Conservation (phyloP, 768 basidiomycete species). For the Pseudohyphozyma bogoriensis region DNA sequence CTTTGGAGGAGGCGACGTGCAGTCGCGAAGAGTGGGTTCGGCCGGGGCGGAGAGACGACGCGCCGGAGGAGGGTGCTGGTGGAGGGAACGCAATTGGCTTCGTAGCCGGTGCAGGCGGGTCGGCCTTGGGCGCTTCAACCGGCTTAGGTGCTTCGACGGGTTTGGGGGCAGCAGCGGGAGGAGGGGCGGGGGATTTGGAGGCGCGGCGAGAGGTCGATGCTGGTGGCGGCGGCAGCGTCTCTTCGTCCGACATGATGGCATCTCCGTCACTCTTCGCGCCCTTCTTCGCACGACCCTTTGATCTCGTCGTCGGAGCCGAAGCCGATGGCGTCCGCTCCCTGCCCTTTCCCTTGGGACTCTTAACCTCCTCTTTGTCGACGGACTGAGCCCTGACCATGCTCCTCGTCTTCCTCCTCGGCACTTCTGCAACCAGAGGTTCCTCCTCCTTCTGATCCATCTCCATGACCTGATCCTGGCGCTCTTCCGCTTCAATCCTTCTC, state of each 20-base stretch:
- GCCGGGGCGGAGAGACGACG: slow-evolving; percentile 22
- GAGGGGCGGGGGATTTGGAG: not conserved
- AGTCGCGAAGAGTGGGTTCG: slow-evolving; percentile 13
- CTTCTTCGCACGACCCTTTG: not conserved
- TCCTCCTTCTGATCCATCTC: not conserved
- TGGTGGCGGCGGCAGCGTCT: not conserved
- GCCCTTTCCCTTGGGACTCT: not conserved
- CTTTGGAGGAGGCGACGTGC: slow-evolving; percentile 15
- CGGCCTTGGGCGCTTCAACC: no score
- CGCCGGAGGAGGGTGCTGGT: not conserved
- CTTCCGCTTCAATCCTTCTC: not conserved
- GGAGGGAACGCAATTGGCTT: not conserved
- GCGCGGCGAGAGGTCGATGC: not conserved
- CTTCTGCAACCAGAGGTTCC: no score
- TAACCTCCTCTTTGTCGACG: not conserved
- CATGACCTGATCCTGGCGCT: not conserved
- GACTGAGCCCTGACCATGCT: not conserved
- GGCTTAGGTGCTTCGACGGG: slow-evolving; percentile 12
- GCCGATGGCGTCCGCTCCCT: not conserved
- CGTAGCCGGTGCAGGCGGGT: not conserved
- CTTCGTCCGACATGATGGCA: not conserved
- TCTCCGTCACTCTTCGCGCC: not conserved
- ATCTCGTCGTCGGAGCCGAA: not conserved
- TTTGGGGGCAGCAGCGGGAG: not conserved
- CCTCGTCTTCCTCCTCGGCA: slow-evolving; percentile 8